Conservation (phyloP, 176 grass and related monocot species). For the Saccharum spontaneum region DNA sequence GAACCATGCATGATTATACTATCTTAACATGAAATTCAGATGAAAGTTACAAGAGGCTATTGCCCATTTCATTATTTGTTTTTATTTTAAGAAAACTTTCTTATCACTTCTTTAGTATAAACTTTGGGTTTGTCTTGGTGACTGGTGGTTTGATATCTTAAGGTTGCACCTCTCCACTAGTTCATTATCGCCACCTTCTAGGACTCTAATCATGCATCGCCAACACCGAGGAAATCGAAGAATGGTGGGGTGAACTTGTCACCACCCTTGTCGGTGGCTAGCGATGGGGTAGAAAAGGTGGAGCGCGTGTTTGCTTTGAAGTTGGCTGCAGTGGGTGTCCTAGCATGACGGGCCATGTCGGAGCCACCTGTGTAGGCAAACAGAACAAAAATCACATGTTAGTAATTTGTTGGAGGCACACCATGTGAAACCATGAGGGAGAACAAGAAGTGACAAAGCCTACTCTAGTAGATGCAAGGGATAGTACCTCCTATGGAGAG, state of each 20-base stretch:
- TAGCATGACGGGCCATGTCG: too few species aligned
- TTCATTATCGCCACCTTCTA: not conserved
- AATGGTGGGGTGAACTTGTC: not conserved
- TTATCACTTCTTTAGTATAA: not conserved
- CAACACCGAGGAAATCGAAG: not conserved
- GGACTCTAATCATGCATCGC: not conserved
- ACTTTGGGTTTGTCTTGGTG: not conserved
- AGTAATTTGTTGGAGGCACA: not conserved
- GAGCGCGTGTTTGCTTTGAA: not conserved
- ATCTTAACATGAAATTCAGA: not conserved
- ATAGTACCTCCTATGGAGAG: not conserved
- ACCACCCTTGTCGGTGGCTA: not conserved
- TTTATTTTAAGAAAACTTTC: not conserved
- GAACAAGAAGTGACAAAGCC: not conserved
- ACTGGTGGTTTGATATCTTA: not conserved
- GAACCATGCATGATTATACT: not conserved
- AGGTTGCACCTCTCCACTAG: not conserved
- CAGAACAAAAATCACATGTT: not conserved
- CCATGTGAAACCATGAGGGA: not conserved
- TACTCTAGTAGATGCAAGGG: not conserved
- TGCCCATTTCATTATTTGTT: not conserved
- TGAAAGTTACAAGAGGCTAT: not conserved
- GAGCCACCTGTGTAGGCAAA: not conserved
- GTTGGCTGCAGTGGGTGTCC: not conserved
- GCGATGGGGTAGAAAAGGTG: not conserved